Percentiles rank a stretch among this genome's conserved stretches.
Evolutionary conservation across 2,329 filamentous ascomycete genomes (phyloP).

Genomic region (Fragosphaeria purpurea): DNA sequence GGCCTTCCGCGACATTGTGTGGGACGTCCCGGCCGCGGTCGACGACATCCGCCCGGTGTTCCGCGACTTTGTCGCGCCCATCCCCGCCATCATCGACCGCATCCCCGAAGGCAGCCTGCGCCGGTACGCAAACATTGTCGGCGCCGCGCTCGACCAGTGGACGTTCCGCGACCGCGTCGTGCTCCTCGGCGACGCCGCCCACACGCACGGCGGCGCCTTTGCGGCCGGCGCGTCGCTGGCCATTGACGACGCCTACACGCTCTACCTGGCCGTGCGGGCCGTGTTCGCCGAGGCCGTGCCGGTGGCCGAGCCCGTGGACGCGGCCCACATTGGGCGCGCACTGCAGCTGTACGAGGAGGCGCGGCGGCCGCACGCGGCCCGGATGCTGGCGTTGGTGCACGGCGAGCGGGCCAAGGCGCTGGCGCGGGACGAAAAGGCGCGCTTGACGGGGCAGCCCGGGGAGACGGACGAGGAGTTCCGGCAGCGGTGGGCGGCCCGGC

Average conservation of each 20-base stretch:
- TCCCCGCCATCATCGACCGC: conserved; percentile 6
- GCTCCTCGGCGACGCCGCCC: conserved; percentile 4
- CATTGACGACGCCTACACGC: conserved; percentile 7
- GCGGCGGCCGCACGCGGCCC: conserved; percentile 1
- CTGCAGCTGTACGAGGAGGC: conserved; percentile 1
- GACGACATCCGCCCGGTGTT: conserved; percentile 1
- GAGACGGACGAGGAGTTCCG: conserved; percentile 3
- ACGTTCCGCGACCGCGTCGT: conserved; percentile 1
- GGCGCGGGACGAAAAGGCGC: conserved; percentile 5
- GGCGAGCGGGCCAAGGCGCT: conserved; percentile 30
- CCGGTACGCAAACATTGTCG: conserved; percentile 5
- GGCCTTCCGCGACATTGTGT: conserved; percentile 2
- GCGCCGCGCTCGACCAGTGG: conserved; percentile 2
- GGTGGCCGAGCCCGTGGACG: neutral
- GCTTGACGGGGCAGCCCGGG: neutral
- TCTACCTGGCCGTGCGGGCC: conserved; percentile 3
- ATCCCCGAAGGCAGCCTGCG: conserved; percentile 3
- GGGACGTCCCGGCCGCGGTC: conserved; percentile 1
- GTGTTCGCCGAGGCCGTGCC: conserved; percentile 5
- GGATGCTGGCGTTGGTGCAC: neutral
- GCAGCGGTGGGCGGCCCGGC: neutral
- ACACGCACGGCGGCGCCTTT: conserved; percentile 7
- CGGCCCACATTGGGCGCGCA: neutral
- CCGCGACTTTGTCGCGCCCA: conserved; percentile 2
- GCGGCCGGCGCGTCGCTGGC: conserved; percentile 7